Base-by-base conservation (phyloP, 2,329 filamentous ascomycete species). In the Diaporthe batatas region DNA sequence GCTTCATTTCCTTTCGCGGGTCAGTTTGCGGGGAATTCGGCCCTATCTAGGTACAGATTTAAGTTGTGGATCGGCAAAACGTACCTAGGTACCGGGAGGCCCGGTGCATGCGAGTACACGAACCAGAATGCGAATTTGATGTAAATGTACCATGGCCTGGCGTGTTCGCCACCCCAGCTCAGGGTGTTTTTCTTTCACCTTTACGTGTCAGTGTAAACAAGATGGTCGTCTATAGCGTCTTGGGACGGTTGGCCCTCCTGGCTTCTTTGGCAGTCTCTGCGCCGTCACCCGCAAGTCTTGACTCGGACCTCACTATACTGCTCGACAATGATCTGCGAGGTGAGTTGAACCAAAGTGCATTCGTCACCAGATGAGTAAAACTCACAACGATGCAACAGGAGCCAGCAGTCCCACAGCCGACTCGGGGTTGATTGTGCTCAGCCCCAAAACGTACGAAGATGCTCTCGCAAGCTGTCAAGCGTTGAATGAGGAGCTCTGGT, bases 281-380 rank as follows among this genome's bases (percentile, higher is more conserved):
- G 16, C 80, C 81, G 0, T 83, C 82, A 29, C 81, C 82, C 21
- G 76, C 77, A 68, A 77, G 76, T n/a, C 73, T 84, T 7, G 77
- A 79, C 44, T 81, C 82, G 1, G 81, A 81, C 39, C 75, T 84
- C 54, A 82, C 81, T 7, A 77, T 85, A 34, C 72, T 84, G 34
- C 78, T 82, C 57, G 80, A 83, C 73, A 85, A 85, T 77, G 83
- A 85, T 67, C 80, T 85, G 44, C 79, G 80, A 77, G 84, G 83
- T 82, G 75, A 51, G 76, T 47, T 8, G 25, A 25, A 4, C 8
- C 54, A 2, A 6, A 1, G 11, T 18, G 0, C 42, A 34, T 2
- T 21, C 25, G 42, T 49, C 25, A 14, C 18, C 23, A 36, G 2
- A n/a, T 18, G 21, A 7, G 21, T 5, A 25, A 21, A 23, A 11